Conservation (phyloP, 306 rosid species). For the Sicyos baderoa region DNA sequence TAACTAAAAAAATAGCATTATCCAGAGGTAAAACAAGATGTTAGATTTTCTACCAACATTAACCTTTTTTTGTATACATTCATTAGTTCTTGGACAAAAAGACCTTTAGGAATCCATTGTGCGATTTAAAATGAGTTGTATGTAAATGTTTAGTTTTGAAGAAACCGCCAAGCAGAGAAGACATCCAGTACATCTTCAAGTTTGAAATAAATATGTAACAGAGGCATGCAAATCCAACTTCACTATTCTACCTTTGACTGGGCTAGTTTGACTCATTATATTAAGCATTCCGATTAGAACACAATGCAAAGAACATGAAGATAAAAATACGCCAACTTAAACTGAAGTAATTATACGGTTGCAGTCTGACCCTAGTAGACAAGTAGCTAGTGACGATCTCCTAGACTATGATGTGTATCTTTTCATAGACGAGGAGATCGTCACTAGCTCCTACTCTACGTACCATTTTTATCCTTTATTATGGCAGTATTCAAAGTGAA, state of each 20-base stretch:
- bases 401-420: conserved; percentile 1
- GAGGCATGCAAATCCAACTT: conserved; percentile 3
- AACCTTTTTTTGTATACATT: neutral
- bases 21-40: neutral
- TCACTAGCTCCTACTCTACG: too few species aligned
- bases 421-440: too few species aligned
- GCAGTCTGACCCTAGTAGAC: neutral
- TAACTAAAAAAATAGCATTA: too few species aligned
- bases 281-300: neutral
- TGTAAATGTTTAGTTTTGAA: neutral
- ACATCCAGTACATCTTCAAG: neutral
- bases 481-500: neutral
- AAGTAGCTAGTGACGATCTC: neutral
- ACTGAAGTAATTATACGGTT: neutral
- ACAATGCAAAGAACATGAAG: neutral
- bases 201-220: neutral
- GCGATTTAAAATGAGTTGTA: neutral
- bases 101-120: neutral
- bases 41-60: neutral
- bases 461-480: neutral
- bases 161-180: neutral
- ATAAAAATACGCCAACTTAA: neutral
- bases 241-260: neutral
- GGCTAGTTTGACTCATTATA: neutral
- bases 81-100: neutral